Conservation (phyloP, 1,284 basidiomycete genomes). For the Ustilago cynodontis region DNA sequence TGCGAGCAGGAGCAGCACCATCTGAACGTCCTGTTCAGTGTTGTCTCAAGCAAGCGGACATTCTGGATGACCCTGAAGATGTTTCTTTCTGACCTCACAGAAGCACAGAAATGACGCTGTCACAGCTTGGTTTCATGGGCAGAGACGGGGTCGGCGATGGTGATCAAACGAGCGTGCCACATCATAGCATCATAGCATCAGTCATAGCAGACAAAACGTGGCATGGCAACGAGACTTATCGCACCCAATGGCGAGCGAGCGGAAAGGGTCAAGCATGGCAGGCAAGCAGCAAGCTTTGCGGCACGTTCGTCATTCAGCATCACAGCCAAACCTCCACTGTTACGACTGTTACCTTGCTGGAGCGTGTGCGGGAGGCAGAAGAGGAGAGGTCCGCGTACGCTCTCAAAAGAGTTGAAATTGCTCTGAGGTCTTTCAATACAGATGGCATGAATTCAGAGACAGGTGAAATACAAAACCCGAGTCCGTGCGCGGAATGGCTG, state of each 20-base stretch:
- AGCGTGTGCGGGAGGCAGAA: too few relatives aligned
- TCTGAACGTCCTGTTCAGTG: neutral
- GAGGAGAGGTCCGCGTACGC: neutral
- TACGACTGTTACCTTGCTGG: too few relatives aligned
- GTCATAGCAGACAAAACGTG: conserved; percentile 1
- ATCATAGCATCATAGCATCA: neutral
- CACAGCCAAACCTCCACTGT: conserved; percentile 4
- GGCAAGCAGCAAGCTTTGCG: neutral
- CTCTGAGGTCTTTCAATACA: neutral
- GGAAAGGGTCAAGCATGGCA: too few relatives aligned
- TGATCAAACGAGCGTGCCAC: neutral
- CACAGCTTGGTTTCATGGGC: neutral
- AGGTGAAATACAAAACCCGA: neutral
- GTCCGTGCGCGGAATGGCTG: conserved; percentile 21
- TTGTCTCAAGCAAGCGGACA: conserved; percentile 4
- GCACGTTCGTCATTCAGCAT: conserved; percentile 21
- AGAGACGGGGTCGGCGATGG: neutral
- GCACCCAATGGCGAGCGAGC: conserved; percentile 2
- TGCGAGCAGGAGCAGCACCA: too few relatives aligned
- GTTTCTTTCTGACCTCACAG: too few relatives aligned
- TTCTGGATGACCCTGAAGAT: conserved; percentile 5
- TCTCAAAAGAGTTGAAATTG: neutral
- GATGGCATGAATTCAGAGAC: neutral
- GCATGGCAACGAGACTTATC: neutral
- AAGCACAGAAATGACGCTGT: neutral